A percentile compares a stretch with the other conserved stretches of the same genome.
phyloP scores from a whole-genome alignment of 371 early-diverging fungal species.

The Saksenaea oblongispora region DNA sequence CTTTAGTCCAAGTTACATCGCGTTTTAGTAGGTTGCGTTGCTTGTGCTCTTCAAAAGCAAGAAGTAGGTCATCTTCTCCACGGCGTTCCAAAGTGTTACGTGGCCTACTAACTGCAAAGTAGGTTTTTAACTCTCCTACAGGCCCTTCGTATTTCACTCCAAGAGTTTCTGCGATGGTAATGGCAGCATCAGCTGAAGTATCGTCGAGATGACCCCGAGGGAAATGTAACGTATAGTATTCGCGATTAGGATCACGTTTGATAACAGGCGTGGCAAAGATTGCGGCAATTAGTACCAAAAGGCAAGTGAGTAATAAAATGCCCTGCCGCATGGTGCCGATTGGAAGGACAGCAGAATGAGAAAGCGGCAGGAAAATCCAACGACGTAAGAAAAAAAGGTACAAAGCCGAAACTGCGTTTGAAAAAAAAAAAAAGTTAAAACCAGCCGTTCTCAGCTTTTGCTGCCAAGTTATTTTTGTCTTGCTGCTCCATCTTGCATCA shows the following conservation, averaged over 20 bases:
- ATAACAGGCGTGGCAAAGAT: background rate
- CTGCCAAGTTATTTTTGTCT: background rate
- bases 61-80: conserved; percentile 15
- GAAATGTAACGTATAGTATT: conserved; percentile 51
- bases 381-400: background rate
- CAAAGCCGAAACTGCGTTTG: background rate
- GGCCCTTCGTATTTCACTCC: conserved; percentile 53
- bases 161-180: conserved; percentile 34
- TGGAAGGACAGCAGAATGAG: background rate
- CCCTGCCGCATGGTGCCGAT: background rate
- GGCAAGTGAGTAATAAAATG: background rate
- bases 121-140: conserved; percentile 62
- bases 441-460: background rate
- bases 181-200: conserved; percentile 15
- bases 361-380: background rate
- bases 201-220: conserved; percentile 14
- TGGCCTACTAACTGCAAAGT: conserved; percentile 56
- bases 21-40: conserved; percentile 2
- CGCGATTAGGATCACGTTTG: conserved; percentile 26
- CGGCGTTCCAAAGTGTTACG: conserved; percentile 19
- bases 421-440: background rate
- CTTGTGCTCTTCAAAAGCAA: conserved; percentile 19
- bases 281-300: background rate
- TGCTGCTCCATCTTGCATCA: too few relatives aligned
- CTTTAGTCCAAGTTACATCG: conserved; percentile 9